Base-by-base conservation (phyloP, 176 grass and related monocot genomes). In the Rhynchospora tenuis region DNA sequence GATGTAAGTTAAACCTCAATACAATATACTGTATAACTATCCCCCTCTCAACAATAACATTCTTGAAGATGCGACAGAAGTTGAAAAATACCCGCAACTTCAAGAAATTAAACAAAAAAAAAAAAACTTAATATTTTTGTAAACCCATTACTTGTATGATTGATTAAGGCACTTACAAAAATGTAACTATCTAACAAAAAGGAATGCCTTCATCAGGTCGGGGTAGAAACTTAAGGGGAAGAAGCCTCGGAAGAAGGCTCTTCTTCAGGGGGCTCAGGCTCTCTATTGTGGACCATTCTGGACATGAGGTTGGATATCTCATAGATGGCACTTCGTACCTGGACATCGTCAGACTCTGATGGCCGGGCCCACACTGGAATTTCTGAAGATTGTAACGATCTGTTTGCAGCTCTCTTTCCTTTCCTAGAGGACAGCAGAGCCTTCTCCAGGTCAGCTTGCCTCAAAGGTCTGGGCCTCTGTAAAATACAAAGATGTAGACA, bases 221-320 rank as follows among this genome's bases (percentile, higher is more conserved):
- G 14, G 73, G 48, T 56, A 77, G 24, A 70, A 91, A 44, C 65
- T 88, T 85, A 88, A 88, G 90, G 90, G 44, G 90, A 91, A 91
- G 90, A 87, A 79, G 86, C 76, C 59, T 92, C 96, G 31, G 31
- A 33, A 38, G 33, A 38, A 38, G 33, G 33, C 67, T 60, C 60
- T 20, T 82, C 80, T 22, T 50, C 57, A 56, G 93, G 91, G 7
- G 85, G 69, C 61, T 93, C 91, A 43, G 85, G 88, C 90, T 98
- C 90, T 87, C 89, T 90, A 87, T 80, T 91, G 82, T 91, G 85
- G 87, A 90, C 93, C 83, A 99, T 89, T 85, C 86, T 90, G 73
- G 93, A 95, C 91, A 99, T 93, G 84, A 99, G 83, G 86, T 92
- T 96, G 87, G 97, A 93, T 84, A 99, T 90, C 97, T 95, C 97